Evolutionary conservation across 2,329 filamentous ascomycete species (phyloP).

Genomic region (Amylocarpus encephaloides): DNA sequence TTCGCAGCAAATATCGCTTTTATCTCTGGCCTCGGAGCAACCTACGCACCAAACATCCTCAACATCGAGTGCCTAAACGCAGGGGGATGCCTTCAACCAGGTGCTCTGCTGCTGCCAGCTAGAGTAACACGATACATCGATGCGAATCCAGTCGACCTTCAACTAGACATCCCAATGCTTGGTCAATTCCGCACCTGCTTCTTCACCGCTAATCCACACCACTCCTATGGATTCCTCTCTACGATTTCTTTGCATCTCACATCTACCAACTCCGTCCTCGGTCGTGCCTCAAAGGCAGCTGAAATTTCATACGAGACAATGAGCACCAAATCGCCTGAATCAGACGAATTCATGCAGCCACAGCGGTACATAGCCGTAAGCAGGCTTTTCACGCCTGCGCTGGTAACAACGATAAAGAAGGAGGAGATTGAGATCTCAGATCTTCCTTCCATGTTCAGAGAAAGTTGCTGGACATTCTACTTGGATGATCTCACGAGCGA

Average conservation of each 20-base stretch:
- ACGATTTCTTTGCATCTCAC: constrained; percentile 51
- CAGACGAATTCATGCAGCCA: constrained; percentile 61
- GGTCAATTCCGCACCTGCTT: constrained; percentile 74
- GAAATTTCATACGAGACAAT: constrained; percentile 55
- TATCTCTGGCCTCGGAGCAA: constrained; percentile 65
- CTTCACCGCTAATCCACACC: constrained; percentile 56
- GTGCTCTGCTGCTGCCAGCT: constrained; percentile 48
- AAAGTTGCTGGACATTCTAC: constrained; percentile 67
- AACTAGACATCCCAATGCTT: constrained; percentile 71
- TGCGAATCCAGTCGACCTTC: constrained; percentile 70
- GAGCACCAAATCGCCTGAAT: constrained; percentile 48
- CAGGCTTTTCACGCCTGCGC: constrained; percentile 61
- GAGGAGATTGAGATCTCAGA: constrained; percentile 58
- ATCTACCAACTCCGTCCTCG: constrained; percentile 47
- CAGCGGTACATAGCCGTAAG: constrained; percentile 64
- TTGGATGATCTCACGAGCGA: constrained; percentile 57
- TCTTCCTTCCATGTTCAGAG: constrained; percentile 54
- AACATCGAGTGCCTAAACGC: constrained; percentile 49
- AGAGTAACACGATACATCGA: constrained; percentile 70
- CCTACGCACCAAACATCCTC: constrained; percentile 57
- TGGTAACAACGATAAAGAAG: constrained; percentile 62
- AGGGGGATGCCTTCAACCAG: constrained; percentile 38
- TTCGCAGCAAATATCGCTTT: constrained; percentile 66
- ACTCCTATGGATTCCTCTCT: constrained; percentile 51
- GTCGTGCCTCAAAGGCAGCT: constrained; percentile 52